Percentiles rank a stretch among this genome's conserved stretches.
These are phyloP conservation scores for Penicillium turbatum DNA, from an alignment of 495 filamentous ascomycete genomes.

Conservation along the genomic window DNA sequence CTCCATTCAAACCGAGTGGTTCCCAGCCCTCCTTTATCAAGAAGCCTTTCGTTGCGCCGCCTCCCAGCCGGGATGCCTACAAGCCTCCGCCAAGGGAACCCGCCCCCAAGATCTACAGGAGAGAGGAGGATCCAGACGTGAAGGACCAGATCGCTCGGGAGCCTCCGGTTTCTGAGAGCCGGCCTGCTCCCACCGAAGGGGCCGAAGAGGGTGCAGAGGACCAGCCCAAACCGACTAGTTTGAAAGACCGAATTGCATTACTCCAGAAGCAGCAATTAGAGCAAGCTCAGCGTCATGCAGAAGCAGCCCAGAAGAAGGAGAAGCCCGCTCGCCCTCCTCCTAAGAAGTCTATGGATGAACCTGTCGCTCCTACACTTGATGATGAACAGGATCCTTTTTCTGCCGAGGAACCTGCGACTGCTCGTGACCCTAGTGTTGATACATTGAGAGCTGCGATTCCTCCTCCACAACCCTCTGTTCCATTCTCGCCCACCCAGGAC, in stretches of 20 bases:
- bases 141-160: slow-evolving; percentile 53
- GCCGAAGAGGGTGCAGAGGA: slow-evolving; percentile 60
- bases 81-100: slow-evolving; percentile 67
- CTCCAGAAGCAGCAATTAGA: slow-evolving; percentile 93
- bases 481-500: slow-evolving; percentile 48
- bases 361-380: slow-evolving; percentile 25
- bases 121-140: slow-evolving; percentile 87
- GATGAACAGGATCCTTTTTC: slow-evolving; percentile 38
- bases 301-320: slow-evolving; percentile 77
- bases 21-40: slow-evolving; percentile 73
- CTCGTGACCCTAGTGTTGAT: slow-evolving; percentile 57
- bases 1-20: slow-evolving; percentile 78
- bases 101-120: slow-evolving; percentile 70
- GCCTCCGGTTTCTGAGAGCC: slow-evolving; percentile 46
- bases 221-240: slow-evolving; percentile 79
- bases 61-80: slow-evolving; percentile 89
- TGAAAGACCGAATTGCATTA: slow-evolving; percentile 92
- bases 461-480: slow-evolving; percentile 37
- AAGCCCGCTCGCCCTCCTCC: slow-evolving; percentile 74
- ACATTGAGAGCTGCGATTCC: slow-evolving; percentile 41
- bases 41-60: slow-evolving; percentile 97
- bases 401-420: slow-evolving; percentile 38
- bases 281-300: slow-evolving; percentile 74
- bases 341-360: slow-evolving; percentile 70
- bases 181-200: slow-evolving; percentile 47